Evolutionary conservation across 2,329 filamentous ascomycete species (phyloP), one percentile per base, ranked within the genome.

Genomic region (Epichloe coenophiala): DNA sequence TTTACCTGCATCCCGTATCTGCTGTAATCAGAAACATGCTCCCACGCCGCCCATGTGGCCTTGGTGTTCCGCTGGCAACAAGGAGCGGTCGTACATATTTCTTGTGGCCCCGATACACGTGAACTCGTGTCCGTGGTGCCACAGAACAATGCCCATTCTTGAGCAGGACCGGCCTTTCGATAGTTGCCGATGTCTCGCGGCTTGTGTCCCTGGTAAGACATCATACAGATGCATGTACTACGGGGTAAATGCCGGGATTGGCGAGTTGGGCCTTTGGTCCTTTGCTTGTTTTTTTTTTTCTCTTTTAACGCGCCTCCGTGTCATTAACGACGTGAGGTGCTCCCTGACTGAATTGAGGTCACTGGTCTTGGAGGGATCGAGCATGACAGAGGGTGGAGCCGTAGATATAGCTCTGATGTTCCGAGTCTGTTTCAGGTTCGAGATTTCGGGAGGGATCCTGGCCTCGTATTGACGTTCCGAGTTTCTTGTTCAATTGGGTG

Each of bases 51-150:
- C 40, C 19, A 42, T 27, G 40, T 42, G 40, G n/a, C 17, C 6
- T 9, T 41, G 8, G 17, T 40, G 39, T 21, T 42, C 19, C 40
- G 8, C 19, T 17, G 19, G n/a, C 40, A 12, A 47, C 36, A 13
- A 19, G 13, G n/a, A 21, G 8, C 23, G 7, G 36, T 40, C 8
- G 45, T 31, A 47, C 45, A 31, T 31, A 9, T 39, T 17, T 39
- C 36, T 33, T 40, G 45, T 47, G 45, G 21, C 37, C 45, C 45
- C 39, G 21, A 47, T 47, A 47, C 45, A 47, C 45, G 37, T 47
- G 45, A 39, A 15, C 45, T 47, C 45, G 45, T 47, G 45, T 47
- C 36, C 21, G 21, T 46, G 44, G 44, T 46, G 33, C 21, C 44
- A 46, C 33, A 36, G 35, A 46, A 38, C 44, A 46, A 46, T 37